Evolutionary conservation across 208 protist genomes (phyloP).

Genomic region (Polymyxa betae): DNA sequence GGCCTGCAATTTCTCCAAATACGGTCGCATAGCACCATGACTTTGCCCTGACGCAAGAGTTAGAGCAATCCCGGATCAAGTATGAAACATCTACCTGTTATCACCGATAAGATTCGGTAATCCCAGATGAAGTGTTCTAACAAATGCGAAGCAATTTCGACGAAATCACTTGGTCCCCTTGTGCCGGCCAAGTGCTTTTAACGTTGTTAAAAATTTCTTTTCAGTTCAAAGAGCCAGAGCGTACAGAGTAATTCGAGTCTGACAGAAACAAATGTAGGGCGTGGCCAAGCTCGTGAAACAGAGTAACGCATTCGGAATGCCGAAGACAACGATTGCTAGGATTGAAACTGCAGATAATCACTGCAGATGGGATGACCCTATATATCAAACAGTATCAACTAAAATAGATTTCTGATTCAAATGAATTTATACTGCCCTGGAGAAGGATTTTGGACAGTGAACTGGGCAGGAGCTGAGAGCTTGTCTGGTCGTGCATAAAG

Average conservation of each 20-base stretch:
- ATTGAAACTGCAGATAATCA: neutral
- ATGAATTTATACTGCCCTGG: neutral
- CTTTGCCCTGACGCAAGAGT: neutral
- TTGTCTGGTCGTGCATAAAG: neutral
- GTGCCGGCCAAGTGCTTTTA: conserved; percentile 16
- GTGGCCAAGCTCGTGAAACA: conserved; percentile 36
- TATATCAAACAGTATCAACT: neutral
- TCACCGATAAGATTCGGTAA: neutral
- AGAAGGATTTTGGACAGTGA: neutral
- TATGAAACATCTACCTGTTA: neutral
- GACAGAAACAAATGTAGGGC: neutral
- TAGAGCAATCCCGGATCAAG: neutral
- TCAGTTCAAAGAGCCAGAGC: neutral
- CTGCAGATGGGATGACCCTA: neutral
- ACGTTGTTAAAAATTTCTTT: neutral
- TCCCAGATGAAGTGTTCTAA: conserved; percentile 41
- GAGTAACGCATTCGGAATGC: neutral
- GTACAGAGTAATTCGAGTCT: neutral
- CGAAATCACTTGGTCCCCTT: conserved; percentile 19
- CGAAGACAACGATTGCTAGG: neutral
- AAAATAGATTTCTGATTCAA: neutral
- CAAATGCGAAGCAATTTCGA: neutral
- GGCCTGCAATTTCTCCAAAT: neutral
- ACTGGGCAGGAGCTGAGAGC: neutral
- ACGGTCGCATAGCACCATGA: neutral